Base-by-base conservation (phyloP, 2,329 filamentous ascomycete genomes). In the Pseudogymnoascus sp. region DNA sequence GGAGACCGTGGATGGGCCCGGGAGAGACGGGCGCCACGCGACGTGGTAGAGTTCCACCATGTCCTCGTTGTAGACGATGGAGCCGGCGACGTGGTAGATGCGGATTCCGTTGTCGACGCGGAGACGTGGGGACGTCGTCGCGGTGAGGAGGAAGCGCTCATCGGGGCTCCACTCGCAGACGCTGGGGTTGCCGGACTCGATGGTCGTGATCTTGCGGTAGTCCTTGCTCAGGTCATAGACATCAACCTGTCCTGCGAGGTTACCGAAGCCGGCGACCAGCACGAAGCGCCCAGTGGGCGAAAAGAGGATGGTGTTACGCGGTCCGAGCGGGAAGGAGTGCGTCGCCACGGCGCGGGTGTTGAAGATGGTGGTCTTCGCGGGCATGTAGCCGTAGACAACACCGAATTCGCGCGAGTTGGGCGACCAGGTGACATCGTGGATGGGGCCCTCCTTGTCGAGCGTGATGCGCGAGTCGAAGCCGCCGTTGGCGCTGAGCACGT, bases 301-400 rank as follows among this genome's bases (percentile, higher is more conserved):
- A 78, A 97, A 99, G 61, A 88, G 82, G 73, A 97, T 95, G 61
- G 93, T 97, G 78, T 99, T 99, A 72, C 95, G 88, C 11, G 95
- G 95, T 2, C 82, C 88, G 62, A 97, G 83, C 61, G 91, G 86
- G 78, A 99, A 97, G 65, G 83, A 90, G 77, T 97, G 91, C 64
- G 88, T 89, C 19, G 89, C 82, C 65, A 92, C 84, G 67, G 90
- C 95, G 67, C 91, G 88, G 71, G 89, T 85, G 76, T 97, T 97
- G 84, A 97, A 99, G 69, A 99, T 95, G 69, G 93, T 97, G 3
- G 93, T 95, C 83, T 97, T 97, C 63, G 95, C 91, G n/a, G 95
- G 95, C 92, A 97, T 97, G 77, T 91, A 97, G 66, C 95, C 95
- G 74, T 99, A 99, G 15, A 97, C 88, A 33, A 99, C 95, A 73